A percentile compares a stretch with the other conserved stretches of the same genome.
These are phyloP conservation scores for Stenogyne calaminthoides DNA, from an alignment of 305 asterid species.

Conservation along the genomic window DNA sequence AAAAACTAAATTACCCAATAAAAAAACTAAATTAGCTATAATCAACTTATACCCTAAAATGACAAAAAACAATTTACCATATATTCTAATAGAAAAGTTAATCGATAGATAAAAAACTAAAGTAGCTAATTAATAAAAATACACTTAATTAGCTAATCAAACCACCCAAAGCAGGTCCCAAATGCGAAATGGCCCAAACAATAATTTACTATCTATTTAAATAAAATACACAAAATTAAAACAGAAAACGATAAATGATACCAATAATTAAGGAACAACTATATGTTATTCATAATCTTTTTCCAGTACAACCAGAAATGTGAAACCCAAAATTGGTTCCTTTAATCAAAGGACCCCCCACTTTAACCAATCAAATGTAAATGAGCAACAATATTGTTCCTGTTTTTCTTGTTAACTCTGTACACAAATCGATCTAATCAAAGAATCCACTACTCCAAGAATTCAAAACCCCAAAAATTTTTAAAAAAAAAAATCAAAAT, in stretches of 20 bases:
- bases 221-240: too few species aligned
- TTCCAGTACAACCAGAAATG: constrained; percentile 31
- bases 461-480: background rate
- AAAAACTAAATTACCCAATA: too few species aligned
- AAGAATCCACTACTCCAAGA: constrained; percentile 32
- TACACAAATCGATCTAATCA: constrained; percentile 34
- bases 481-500: constrained; percentile 12
- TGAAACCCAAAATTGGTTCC: constrained; percentile 42
- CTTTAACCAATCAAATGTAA: constrained; percentile 20
- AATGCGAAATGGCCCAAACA: background rate
- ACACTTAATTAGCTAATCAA: background rate
- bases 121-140: background rate
- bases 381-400: background rate
- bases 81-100: background rate
- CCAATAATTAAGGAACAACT: constrained; percentile 24
- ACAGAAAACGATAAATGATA: too few species aligned
- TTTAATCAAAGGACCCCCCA: constrained; percentile 32
- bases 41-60: too few species aligned
- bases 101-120: too few species aligned
- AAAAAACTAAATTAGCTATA: too few species aligned
- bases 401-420: background rate
- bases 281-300: constrained; percentile 33
- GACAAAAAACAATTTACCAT: background rate
- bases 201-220: background rate
- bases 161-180: background rate